These are phyloP conservation scores for Balamuthia mandrillaris DNA, from an alignment of 208 protist genomes.

Conservation along the genomic window DNA sequence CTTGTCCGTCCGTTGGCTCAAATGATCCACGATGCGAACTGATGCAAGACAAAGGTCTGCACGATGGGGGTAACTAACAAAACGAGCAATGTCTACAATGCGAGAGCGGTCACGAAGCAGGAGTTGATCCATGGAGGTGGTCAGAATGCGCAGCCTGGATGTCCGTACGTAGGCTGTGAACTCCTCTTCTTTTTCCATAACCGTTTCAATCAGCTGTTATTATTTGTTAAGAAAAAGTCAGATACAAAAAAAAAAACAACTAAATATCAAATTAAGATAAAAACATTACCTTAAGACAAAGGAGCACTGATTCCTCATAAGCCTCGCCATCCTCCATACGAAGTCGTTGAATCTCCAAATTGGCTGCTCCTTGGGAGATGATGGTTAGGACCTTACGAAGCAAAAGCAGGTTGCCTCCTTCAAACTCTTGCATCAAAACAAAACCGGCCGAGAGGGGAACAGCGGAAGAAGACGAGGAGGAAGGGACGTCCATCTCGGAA, in stretches of 20 bases:
- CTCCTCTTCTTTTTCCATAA: not conserved
- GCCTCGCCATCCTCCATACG: not conserved
- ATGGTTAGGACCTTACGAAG: slow-evolving; percentile 11
- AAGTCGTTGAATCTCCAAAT: not conserved
- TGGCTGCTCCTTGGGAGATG: slow-evolving; percentile 6
- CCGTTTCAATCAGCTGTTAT: not conserved
- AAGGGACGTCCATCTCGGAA: too few relatives aligned
- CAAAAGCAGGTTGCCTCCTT: not conserved
- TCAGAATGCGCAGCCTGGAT: not conserved
- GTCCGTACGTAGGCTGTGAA: not conserved
- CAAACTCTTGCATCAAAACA: not conserved
- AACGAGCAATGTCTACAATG: not conserved
- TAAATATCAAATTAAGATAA: too few relatives aligned
- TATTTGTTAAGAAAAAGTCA: not conserved
- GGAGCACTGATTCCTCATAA: not conserved
- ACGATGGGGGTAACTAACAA: slow-evolving; percentile 3
- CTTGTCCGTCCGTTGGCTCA: slow-evolving; percentile 9
- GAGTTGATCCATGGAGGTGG: not conserved
- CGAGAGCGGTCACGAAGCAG: slow-evolving; percentile 4
- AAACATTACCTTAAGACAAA: slow-evolving; percentile 1
- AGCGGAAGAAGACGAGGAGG: too few relatives aligned
- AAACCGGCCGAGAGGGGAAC: too few relatives aligned
- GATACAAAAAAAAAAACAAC: too few relatives aligned
- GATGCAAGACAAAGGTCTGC: not conserved
- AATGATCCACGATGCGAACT: not conserved